Evolutionary conservation across 371 early-diverging fungal species (phyloP), one percentile per base, ranked within the genome.

Genomic region (Zychaea mexicana): DNA sequence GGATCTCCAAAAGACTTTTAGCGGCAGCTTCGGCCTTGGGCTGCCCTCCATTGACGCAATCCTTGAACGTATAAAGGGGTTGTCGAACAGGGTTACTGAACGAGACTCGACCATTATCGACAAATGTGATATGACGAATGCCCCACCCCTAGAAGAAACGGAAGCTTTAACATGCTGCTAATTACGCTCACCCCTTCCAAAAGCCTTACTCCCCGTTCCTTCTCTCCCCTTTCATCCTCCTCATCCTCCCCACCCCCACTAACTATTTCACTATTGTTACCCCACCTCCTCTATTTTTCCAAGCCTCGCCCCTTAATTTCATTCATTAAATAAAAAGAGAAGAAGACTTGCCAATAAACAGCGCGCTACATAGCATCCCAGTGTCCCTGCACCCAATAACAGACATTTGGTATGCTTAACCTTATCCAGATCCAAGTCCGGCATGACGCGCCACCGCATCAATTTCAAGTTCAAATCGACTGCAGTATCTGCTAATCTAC

Each of bases 31-130:
- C 74, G 0, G 97, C 97, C 73, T 98, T 98, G 21, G 88, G 84
- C 58, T 84, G 77, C 8, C 96, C 97, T 2, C 95, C 94, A 17
- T 90, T 78, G 22, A 94, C 67, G 62, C 91, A 89, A 70, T 98
- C 96, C 7, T 86, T 85, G 71, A 94, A 97, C n/a, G 79, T 78
- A 74, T 91, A 98, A 52, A 98, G 81, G 3, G 98, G 94, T 68
- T 98, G 98, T 5, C 98, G 89, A 4, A 95, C 92, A 28, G 97
- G 98, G 73, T 98, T 98, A 10, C 97, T 97, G 67, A 91, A 94
- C 1, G 96, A 95, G 0, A 98, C 96, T 21, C 79, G 82, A 32
- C 95, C 96, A 70, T 85, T 94, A 73, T 98, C 98, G 0, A 97
- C 92, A 76, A 98, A 93, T 0, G 97, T 94, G 56, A 98, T 94